Evolutionary conservation across 2,329 filamentous ascomycete species (phyloP).

Genomic region (Sporothrix schenckii): DNA sequence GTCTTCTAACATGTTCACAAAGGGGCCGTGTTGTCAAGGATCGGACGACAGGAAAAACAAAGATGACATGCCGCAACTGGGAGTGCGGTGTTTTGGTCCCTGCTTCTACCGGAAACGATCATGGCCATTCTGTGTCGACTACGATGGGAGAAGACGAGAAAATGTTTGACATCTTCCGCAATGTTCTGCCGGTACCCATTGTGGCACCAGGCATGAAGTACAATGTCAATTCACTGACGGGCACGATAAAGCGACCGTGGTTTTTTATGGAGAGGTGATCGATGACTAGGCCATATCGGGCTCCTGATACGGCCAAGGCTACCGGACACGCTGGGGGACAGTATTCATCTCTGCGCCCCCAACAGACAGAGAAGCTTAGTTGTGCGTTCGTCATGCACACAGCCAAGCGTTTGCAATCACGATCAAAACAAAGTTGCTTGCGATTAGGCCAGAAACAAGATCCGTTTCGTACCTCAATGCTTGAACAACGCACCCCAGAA

Average conservation of each 20-base stretch:
- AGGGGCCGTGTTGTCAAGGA: conserved; percentile 80
- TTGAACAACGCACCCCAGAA: neutral
- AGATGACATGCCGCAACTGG: conserved; percentile 88
- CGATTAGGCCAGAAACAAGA: neutral
- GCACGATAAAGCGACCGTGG: conserved; percentile 45
- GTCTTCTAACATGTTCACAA: neutral
- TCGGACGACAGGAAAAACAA: conserved; percentile 65
- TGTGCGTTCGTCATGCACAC: neutral
- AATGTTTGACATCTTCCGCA: conserved; percentile 55
- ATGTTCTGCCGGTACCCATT: conserved; percentile 66
- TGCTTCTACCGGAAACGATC: conserved; percentile 43
- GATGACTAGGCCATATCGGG: neutral
- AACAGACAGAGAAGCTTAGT: neutral
- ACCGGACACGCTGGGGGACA: too few species aligned
- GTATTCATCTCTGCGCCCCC: neutral
- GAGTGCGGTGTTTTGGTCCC: conserved; percentile 87
- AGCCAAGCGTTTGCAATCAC: neutral
- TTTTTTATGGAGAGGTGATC: conserved; percentile 42
- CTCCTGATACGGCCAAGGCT: neutral
- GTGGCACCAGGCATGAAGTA: conserved; percentile 59
- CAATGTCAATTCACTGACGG: conserved; percentile 40
- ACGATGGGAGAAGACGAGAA: neutral
- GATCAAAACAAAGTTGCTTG: neutral
- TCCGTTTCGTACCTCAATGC: neutral
- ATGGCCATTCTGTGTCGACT: conserved; percentile 11